Percentiles rank a stretch among this genome's conserved stretches.
Evolutionary conservation across 2,329 filamentous ascomycete species (phyloP).

Genomic region (Bipolaris zeicola): DNA sequence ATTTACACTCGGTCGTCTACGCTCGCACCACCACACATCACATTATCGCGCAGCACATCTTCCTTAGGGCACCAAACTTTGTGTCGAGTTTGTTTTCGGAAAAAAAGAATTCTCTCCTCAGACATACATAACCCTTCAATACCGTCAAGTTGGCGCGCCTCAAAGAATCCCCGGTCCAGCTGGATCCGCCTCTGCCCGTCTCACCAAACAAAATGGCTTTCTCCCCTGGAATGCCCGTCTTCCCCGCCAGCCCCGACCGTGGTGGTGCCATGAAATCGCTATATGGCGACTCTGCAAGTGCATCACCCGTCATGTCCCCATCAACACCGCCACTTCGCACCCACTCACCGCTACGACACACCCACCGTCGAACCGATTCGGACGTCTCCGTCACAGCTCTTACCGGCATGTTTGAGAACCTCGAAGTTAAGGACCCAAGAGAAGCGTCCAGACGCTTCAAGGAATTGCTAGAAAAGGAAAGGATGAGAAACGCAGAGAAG

Average conservation of each 20-base stretch:
- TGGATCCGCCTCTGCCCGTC: conserved; percentile 46
- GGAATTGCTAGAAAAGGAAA: conserved; percentile 51
- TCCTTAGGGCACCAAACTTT: conserved; percentile 16
- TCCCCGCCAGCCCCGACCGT: conserved; percentile 67
- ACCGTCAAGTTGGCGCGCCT: conserved; percentile 47
- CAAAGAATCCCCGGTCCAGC: conserved; percentile 42
- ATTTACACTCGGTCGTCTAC: conserved; percentile 29
- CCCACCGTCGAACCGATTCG: conserved; percentile 42
- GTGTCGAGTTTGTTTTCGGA: conserved; percentile 3
- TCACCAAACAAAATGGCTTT: conserved; percentile 57
- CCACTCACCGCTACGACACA: conserved; percentile 24
- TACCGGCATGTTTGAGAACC: conserved; percentile 74
- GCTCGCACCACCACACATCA: conserved; percentile 24
- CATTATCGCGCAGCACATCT: conserved; percentile 16
- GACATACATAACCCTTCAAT: conserved; percentile 14
- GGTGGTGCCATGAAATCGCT: conserved; percentile 56
- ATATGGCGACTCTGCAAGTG: conserved; percentile 26
- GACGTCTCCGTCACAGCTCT: conserved; percentile 50
- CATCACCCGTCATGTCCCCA: conserved; percentile 31
- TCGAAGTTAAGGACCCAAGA: conserved; percentile 60
- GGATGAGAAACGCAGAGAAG: conserved; percentile 42
- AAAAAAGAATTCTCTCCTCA: conserved; percentile 11
- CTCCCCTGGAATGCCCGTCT: conserved; percentile 64
- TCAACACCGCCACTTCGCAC: conserved; percentile 51
- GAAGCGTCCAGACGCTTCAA: conserved; percentile 53